phyloP scores from a whole-genome alignment of 148 eudicot species.

The Fagopyrum tataricum region DNA sequence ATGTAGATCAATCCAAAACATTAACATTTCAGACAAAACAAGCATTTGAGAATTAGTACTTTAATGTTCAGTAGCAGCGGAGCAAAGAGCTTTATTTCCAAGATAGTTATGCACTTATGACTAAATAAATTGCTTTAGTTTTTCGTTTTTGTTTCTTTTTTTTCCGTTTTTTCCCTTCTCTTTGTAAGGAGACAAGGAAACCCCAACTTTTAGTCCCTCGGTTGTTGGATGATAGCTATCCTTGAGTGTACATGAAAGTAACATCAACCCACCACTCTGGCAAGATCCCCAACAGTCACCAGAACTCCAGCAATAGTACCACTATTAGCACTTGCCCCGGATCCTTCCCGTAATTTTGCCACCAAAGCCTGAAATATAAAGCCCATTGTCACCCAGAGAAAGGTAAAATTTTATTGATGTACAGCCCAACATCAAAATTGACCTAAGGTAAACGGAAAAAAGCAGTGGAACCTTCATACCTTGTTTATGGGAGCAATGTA shows the following conservation, averaged over 20 bases:
- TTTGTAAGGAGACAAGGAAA: not conserved
- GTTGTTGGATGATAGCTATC: not conserved
- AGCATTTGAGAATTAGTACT: not conserved
- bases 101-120: not conserved
- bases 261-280: slow-evolving; percentile 75
- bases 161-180: not conserved
- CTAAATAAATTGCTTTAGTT: slow-evolving; percentile 1
- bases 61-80: not conserved
- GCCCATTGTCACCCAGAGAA: slow-evolving; percentile 2
- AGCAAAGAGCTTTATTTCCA: slow-evolving; percentile 1
- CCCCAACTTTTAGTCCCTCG: not conserved
- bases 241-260: not conserved
- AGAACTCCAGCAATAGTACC: slow-evolving; percentile 78
- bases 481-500: slow-evolving; percentile 94
- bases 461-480: slow-evolving; percentile 28
- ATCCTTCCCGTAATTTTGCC: slow-evolving; percentile 78
- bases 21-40: not conserved
- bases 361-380: slow-evolving; percentile 61
- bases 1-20: not conserved
- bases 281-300: slow-evolving; percentile 93
- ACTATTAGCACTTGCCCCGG: slow-evolving; percentile 69
- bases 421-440: slow-evolving; percentile 1
- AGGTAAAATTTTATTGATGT: slow-evolving; percentile 7
- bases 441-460: not conserved
- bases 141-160: not conserved